phyloP scores from a whole-genome alignment of 2,329 filamentous ascomycete genomes.

The Colletotrichum sp. region DNA sequence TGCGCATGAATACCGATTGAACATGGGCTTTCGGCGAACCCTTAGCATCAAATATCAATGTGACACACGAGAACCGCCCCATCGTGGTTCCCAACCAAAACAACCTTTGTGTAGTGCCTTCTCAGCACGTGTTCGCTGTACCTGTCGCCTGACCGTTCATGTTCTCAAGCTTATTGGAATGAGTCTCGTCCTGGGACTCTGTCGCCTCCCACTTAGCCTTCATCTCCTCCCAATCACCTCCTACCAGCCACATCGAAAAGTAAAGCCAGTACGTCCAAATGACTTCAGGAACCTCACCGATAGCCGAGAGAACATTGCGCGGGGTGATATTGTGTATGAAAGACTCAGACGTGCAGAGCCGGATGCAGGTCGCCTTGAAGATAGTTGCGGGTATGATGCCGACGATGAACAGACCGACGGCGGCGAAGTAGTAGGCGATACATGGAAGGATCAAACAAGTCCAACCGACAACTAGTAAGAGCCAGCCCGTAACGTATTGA shows the following conservation, averaged over 20 bases:
- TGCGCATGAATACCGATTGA: no score
- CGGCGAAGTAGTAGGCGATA: rapidly evolving
- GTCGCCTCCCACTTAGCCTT: no score
- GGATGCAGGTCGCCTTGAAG: not conserved
- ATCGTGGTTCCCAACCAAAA: no score
- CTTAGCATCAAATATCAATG: no score
- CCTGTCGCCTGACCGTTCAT: no score
- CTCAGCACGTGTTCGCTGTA: no score
- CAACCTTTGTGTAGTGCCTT: no score
- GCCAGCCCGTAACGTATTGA: not conserved
- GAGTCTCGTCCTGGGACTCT: no score
- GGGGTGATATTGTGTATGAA: not conserved
- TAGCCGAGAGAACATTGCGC: not conserved
- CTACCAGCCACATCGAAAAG: not conserved
- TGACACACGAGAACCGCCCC: no score
- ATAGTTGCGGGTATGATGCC: not conserved
- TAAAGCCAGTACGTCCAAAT: not conserved
- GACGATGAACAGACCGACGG: not conserved
- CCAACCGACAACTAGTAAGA: rapidly evolving
- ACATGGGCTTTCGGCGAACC: no score
- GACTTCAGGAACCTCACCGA: no score
- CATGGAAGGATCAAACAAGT: not conserved
- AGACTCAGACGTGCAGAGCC: not conserved
- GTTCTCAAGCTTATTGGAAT: no score
- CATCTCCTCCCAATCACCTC: not conserved